Conservation (phyloP, 2,329 filamentous ascomycete species). For the Emmonsia crescens region DNA sequence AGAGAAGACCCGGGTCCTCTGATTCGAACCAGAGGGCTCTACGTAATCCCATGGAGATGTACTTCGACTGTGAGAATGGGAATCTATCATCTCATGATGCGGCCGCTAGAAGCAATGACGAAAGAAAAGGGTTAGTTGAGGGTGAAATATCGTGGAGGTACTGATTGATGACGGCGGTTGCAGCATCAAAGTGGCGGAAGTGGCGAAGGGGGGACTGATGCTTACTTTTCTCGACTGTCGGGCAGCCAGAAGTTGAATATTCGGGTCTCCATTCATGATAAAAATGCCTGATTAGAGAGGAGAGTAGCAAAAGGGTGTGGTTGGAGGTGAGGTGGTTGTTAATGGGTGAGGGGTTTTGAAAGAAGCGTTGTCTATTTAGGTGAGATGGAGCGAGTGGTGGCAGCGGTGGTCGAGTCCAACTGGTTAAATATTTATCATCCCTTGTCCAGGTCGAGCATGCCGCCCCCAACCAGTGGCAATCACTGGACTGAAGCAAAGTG, state of each 20-base stretch:
- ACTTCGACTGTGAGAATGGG: slow-evolving; percentile 17
- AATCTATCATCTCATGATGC: slow-evolving; percentile 27
- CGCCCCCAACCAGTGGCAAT: background rate
- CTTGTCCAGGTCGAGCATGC: background rate
- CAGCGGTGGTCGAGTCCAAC: background rate
- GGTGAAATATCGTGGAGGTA: background rate
- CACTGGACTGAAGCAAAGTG: background rate
- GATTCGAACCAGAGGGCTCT: background rate
- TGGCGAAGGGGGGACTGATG: background rate
- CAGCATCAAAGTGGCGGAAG: background rate
- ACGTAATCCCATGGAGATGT: slow-evolving; percentile 17
- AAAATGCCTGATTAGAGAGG: background rate
- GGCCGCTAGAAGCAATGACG: slow-evolving; percentile 19
- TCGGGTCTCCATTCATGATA: slow-evolving; percentile 28
- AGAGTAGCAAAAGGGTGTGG: background rate
- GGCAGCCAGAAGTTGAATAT: slow-evolving; percentile 27
- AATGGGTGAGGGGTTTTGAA: background rate
- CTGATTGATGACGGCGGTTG: background rate
- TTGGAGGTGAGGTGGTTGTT: background rate
- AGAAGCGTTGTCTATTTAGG: background rate
- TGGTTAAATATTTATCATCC: background rate
- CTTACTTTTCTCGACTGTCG: slow-evolving; percentile 28
- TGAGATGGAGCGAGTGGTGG: background rate
- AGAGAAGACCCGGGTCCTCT: slow-evolving; percentile 8
- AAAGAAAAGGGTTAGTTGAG: slow-evolving; percentile 12